phyloP scores from a whole-genome alignment of 306 rosid genomes.

The Quercus berberidifolia region DNA sequence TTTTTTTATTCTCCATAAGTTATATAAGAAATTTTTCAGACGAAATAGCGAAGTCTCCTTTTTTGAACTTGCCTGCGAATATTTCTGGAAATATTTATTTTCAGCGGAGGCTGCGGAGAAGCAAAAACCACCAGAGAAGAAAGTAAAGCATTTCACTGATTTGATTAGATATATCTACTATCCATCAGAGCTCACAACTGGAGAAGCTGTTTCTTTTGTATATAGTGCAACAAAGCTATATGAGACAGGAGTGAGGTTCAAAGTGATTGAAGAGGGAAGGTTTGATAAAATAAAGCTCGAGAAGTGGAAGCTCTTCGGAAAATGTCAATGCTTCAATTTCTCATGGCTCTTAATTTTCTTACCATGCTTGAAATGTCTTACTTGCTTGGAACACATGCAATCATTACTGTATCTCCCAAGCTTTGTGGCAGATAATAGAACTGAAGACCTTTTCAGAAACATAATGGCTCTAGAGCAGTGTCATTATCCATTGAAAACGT shows the following conservation, averaged over 20 bases:
- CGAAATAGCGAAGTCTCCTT: too few relatives aligned
- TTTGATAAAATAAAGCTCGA: neutral
- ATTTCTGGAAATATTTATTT: too few relatives aligned
- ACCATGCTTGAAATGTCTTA: neutral
- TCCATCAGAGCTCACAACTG: neutral
- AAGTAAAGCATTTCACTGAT: neutral
- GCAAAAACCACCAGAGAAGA: too few relatives aligned
- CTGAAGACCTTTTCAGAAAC: slow-evolving; percentile 18
- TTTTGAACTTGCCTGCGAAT: too few relatives aligned
- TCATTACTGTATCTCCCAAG: neutral
- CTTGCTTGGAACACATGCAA: neutral
- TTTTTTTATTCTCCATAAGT: neutral
- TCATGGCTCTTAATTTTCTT: neutral
- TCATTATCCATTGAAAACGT: neutral
- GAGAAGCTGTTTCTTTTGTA: accelerated
- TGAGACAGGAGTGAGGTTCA: neutral
- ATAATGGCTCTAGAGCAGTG: slow-evolving; percentile 34
- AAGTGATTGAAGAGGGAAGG: neutral
- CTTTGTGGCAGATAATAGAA: neutral
- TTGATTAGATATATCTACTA: neutral
- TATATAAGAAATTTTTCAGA: neutral
- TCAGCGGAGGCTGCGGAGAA: too few relatives aligned
- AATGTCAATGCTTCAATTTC: neutral
- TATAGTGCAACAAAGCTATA: neutral
- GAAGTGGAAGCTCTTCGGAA: neutral